Base-by-base conservation (phyloP, 2,329 filamentous ascomycete species). In the Ophiosphaerella narmari region DNA sequence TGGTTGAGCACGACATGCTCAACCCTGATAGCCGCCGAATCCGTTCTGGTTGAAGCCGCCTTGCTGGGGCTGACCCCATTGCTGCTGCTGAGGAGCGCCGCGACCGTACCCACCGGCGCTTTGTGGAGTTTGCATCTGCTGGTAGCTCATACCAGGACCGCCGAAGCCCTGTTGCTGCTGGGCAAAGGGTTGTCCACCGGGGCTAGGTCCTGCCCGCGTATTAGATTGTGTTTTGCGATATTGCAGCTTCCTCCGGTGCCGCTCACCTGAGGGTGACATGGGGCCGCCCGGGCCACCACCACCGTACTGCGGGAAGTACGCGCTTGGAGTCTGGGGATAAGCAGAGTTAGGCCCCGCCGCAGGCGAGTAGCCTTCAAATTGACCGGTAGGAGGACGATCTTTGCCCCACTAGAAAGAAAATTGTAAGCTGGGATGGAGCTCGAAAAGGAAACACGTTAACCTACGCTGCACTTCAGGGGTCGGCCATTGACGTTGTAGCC, bases 401-500 rank as follows among this genome's bases (percentile, higher is more conserved):
- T 99, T 99, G 73, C 94, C 94, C 94, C 94, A 99, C 93, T 97
- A 70, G 60, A 61, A 53, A 77, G 26, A 29, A 50, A 60, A 52
- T 54, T 59, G 58, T 67, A 46, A 71, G 68, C 59, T 43, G 63
- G 47, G 47, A 52, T 58, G 54, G 43, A 24, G 13, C 47, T 52
- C 49, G 54, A 60, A 60, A 50, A 52, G 48, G 52, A 52, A 38
- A 46, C 38, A 50, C 50, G 29, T 57, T 42, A 43, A 88, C 93
- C 79, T 88, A 97, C 93, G 76, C 93, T 97, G 83, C 94, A 99
- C 83, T 99, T 99, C 64, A 99, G 78, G 45, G 94, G 94, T 60
- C 94, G 87, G 44, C 94, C 94, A 68, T 99, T 97, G 66, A 99
- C 93, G 63, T 97, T 95, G 79, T 97, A 99, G 29, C 93, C 93